Base-by-base conservation (phyloP, 176 grass and related monocot genomes). In the Saccharum officinarum region DNA sequence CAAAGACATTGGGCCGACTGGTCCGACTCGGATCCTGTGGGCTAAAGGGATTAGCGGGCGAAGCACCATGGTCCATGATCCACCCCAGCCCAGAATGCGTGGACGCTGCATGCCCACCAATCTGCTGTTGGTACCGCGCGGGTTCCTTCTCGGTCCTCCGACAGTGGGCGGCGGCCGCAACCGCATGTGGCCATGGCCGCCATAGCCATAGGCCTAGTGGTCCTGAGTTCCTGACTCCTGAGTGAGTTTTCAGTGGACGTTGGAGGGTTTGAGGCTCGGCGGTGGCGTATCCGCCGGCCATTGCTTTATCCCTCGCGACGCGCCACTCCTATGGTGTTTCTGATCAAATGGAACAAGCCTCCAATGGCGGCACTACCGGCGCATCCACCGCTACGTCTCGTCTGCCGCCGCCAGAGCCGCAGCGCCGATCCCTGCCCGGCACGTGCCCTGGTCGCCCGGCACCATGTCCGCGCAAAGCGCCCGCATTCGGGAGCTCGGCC, bases 401-500 rank as follows among this genome's bases (percentile, higher is more conserved):
- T 50, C 25, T 0, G 76, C 76, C 15, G 22, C 38, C 7, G 82
- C 82, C 30, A 33, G 44, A 30, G 71, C 47, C 1, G 38, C 37
- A 10, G 17, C 26, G 3, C 67, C 25, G 39, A 20, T 79, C 45
- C 55, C 84, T 1, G 46, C 60, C 67, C 33, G 74, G 26, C 7
- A 34, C 11, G 22, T 67, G 46, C 67, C 50, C 8, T 59, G 74
- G 39, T n/a, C 9, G 2, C 0, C 39, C 26, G 57, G 77, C 34
- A 54, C 28, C 28, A 28, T 17, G 45, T 39, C 80, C 71, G 42
- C 18, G 4, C 60, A 59, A 8, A 82, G 65, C 71, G 82, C 82
- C 71, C 81, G 57, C 13, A 82, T 91, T 55, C 77, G 83, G 66
- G 90, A 91, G 28, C 82, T 91, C 8, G 44, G 63, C 42, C 77